Base-by-base conservation (phyloP, 495 filamentous ascomycete genomes). In the Neurospora terricola region DNA sequence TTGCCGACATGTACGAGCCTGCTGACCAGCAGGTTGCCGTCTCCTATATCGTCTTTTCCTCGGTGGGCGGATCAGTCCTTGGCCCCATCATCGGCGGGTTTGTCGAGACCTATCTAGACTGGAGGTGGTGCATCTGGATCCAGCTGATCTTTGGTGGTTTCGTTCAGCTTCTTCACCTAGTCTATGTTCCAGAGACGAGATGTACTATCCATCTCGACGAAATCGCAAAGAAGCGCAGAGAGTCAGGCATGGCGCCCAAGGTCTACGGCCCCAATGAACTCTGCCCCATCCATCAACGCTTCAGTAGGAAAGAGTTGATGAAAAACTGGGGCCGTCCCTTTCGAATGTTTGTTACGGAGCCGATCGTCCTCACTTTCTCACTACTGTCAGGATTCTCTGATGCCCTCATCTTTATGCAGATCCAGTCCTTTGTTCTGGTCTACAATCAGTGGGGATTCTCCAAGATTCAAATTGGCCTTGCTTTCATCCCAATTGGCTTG, bases 21-120 rank as follows among this genome's bases (percentile, higher is more conserved):
- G 88, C 93, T 74, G 85, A 88, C 23, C 92, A 94, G 78, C 89
- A 91, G 76, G 89, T 89, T 76, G 91, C 90, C 5, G 89, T 93
- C 8, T 91, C 91, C 2, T 94, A 85, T 73, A 87, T 93, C 54
- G 91, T 93, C 16, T 87, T 94, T 71, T 92, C 90, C 1, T 93
- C 91, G 1, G 91, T 93, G 11, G 89, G 89, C 70, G 92, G 92
- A 30, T 92, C 91, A 4, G 87, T 91, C 27, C 84, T 94, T 6
- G 93, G 93, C 1, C 92, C 93, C 1, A 87, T 96, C 54, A 86
- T 96, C 62, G 93, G 93, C 72, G 93, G 92, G 23, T 91, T 94
- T 78, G 86, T 92, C 74, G 87, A 92, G 72, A 81, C 85, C 18
- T 88, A 86, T 76, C 82, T 91, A 14, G 73, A 79, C n/a, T 94